Percentiles rank a stretch among this genome's conserved stretches.
phyloP scores from a whole-genome alignment of 305 asterid genomes.

The Salvia sclarea region DNA sequence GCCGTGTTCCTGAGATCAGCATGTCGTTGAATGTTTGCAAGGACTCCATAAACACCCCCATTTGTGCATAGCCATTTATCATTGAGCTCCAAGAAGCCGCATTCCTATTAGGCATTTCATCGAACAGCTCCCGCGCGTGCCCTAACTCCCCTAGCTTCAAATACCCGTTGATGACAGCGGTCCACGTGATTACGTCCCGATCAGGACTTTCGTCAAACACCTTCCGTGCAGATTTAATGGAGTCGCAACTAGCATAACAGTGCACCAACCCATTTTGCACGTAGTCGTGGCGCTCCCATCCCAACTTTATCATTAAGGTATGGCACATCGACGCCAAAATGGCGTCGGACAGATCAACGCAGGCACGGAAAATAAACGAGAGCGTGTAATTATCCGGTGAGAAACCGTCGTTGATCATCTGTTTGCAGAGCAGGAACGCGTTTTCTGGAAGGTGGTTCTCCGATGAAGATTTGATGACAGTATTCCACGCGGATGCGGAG shows the following conservation, averaged over 20 bases:
- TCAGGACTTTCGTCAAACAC: conserved; percentile 43
- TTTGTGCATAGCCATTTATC: conserved; percentile 51
- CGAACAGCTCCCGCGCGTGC: conserved; percentile 48
- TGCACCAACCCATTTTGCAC: conserved; percentile 61
- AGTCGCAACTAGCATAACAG: conserved; percentile 41
- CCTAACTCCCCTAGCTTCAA: conserved; percentile 35
- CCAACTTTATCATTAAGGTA: conserved; percentile 44
- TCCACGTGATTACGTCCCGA: conserved; percentile 54
- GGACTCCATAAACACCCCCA: conserved; percentile 50
- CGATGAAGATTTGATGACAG: conserved; percentile 42
- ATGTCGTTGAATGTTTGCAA: conserved; percentile 39
- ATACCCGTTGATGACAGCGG: conserved; percentile 49
- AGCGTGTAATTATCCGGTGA: conserved; percentile 54
- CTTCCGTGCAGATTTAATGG: conserved; percentile 39
- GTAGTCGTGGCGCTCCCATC: conserved; percentile 56
- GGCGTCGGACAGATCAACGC: conserved; percentile 40
- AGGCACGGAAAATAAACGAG: conserved; percentile 54
- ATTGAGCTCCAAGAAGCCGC: conserved; percentile 54
- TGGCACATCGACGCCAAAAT: conserved; percentile 45
- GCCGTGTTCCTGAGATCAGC: conserved; percentile 44
- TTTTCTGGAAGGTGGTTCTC: conserved; percentile 38
- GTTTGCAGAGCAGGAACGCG: conserved; percentile 40
- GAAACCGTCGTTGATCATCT: conserved; percentile 42
- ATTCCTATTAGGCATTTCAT: conserved; percentile 53
- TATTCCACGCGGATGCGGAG: conserved; percentile 45